A percentile compares a stretch with the other conserved stretches of the same genome.
Evolutionary conservation across 805 yeast genomes (phyloP).

Genomic region (Yamadazyma tumulicola): DNA sequence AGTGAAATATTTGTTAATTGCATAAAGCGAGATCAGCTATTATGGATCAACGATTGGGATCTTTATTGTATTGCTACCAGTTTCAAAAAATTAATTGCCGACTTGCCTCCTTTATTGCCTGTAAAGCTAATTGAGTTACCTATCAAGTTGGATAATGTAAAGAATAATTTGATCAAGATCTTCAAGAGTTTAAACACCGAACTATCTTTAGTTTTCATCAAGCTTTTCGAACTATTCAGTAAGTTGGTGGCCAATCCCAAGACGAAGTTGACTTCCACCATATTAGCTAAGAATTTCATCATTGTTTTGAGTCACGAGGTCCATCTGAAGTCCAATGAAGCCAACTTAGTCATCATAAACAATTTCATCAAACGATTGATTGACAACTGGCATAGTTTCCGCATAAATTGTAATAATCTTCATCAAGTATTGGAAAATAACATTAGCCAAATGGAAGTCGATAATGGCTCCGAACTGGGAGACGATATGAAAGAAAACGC

Average conservation of each 20-base stretch:
- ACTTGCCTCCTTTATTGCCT: conserved; percentile 57
- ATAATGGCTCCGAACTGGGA: conserved; percentile 12
- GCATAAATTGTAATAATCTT: neutral
- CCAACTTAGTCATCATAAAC: conserved; percentile 47
- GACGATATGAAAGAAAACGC: conserved; percentile 2
- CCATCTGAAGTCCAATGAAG: conserved; percentile 37
- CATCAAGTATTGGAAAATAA: conserved; percentile 4
- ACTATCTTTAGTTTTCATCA: conserved; percentile 22
- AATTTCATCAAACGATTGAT: conserved; percentile 53
- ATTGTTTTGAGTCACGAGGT: conserved; percentile 56
- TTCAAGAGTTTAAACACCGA: conserved; percentile 10
- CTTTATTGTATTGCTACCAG: conserved; percentile 48
- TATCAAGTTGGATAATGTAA: conserved; percentile 45
- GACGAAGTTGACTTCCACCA: conserved; percentile 42
- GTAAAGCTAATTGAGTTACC: conserved; percentile 49
- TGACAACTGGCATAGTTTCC: conserved; percentile 44
- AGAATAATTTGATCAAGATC: conserved; percentile 10
- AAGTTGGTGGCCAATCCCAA: conserved; percentile 33
- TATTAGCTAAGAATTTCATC: conserved; percentile 46
- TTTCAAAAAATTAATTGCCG: conserved; percentile 46
- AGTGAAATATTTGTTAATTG: conserved; percentile 47
- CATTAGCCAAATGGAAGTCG: conserved; percentile 11
- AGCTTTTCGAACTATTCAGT: conserved; percentile 38
- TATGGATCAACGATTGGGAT: conserved; percentile 56
- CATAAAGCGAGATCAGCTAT: conserved; percentile 49